A percentile compares a stretch with the other conserved stretches of the same genome.
Conservation (phyloP, 768 basidiomycete species). For the Amanita inopinata region DNA sequence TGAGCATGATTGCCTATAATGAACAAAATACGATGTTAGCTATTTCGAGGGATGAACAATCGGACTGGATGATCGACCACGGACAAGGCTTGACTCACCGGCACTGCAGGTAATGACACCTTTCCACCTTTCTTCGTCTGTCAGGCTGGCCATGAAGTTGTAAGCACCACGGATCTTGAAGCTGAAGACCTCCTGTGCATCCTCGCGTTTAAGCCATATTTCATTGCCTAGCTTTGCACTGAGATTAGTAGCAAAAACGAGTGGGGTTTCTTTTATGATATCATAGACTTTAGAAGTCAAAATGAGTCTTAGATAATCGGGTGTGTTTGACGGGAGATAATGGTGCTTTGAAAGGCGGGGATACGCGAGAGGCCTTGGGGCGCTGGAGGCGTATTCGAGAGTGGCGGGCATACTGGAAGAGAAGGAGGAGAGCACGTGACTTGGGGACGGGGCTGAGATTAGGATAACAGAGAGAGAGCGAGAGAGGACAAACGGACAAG, state of each 20-base stretch:
- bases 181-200: constrained; percentile 94
- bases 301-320: constrained; percentile 85
- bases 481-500: neutral
- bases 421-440: constrained; percentile 4
- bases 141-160: constrained; percentile 92
- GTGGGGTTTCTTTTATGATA: constrained; percentile 80
- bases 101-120: constrained; percentile 98
- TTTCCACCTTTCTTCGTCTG: constrained; percentile 88
- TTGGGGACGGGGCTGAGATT: constrained; percentile 4
- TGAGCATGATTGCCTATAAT: constrained; percentile 91
- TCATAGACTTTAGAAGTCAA: constrained; percentile 89
- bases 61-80: constrained; percentile 10
- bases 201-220: constrained; percentile 95
- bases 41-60: constrained; percentile 30
- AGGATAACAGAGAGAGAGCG: constrained; percentile 4
- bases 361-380: constrained; percentile 56
- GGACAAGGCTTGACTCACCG: constrained; percentile 48
- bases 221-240: constrained; percentile 84
- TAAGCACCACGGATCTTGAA: constrained; percentile 99
- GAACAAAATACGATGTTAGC: constrained; percentile 10
- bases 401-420: constrained; percentile 22
- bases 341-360: constrained; percentile 59
- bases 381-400: constrained; percentile 59
- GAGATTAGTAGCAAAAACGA: constrained; percentile 79
- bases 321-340: constrained; percentile 55